Evolutionary conservation across 1,284 basidiomycete genomes (phyloP).

Genomic region (Ustilago curta): DNA sequence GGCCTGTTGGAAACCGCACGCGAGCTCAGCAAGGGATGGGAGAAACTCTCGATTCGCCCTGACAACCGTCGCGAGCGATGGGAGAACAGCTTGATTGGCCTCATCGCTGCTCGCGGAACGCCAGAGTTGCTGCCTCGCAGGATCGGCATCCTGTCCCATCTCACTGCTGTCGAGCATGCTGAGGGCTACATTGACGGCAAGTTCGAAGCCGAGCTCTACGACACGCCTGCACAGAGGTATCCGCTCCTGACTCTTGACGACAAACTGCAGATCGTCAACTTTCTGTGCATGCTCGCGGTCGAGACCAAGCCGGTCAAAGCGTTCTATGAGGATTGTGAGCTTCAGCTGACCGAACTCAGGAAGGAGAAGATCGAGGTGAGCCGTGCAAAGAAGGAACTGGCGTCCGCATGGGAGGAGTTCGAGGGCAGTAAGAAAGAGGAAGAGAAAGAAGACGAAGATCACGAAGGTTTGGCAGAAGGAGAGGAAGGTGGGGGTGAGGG

Average conservation of each 20-base stretch:
- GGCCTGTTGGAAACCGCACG: constrained; percentile 49
- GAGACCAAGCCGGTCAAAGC: constrained; percentile 87
- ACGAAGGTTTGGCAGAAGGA: constrained; percentile 11
- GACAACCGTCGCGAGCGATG: constrained; percentile 63
- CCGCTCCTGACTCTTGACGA: constrained; percentile 79
- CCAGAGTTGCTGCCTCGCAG: constrained; percentile 58
- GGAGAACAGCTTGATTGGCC: constrained; percentile 58
- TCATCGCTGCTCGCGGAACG: constrained; percentile 60
- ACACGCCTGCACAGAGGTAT: constrained; percentile 74
- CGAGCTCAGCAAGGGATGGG: constrained; percentile 56
- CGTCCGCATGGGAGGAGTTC: constrained; percentile 80
- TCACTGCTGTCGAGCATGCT: constrained; percentile 61
- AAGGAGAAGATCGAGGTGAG: constrained; percentile 97
- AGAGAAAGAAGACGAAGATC: constrained; percentile 7
- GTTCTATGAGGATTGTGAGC: constrained; percentile 90
- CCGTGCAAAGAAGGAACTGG: constrained; percentile 82
- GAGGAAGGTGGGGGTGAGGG: constrained; percentile 12
- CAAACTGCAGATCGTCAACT: constrained; percentile 85
- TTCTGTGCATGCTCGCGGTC: constrained; percentile 88
- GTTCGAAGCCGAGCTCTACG: constrained; percentile 62
- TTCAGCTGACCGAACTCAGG: constrained; percentile 86
- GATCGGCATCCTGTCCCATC: constrained; percentile 63
- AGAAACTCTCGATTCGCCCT: constrained; percentile 49
- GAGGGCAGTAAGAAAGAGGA: constrained; percentile 69
- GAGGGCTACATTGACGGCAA: constrained; percentile 55